A percentile compares a stretch with the other conserved stretches of the same genome.
These are phyloP conservation scores for Pseudocercospora macadamiae DNA, from an alignment of 2,329 filamentous ascomycete genomes.

Conservation along the genomic window DNA sequence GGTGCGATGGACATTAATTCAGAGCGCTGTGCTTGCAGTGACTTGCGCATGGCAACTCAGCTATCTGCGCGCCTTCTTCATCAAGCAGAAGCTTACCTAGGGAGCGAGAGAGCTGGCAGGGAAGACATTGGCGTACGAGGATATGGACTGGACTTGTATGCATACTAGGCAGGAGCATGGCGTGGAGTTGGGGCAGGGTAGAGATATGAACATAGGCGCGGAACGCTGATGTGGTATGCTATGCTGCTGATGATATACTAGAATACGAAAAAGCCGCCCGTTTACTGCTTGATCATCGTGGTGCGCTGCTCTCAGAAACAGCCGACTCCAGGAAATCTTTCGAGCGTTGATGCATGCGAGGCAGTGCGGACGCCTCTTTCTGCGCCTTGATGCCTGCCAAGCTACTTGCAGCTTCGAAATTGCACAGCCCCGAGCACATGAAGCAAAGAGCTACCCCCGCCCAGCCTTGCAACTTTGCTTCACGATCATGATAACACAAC, in stretches of 20 bases:
- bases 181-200: constrained; percentile 7
- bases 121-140: not conserved
- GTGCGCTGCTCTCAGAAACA: too few relatives aligned
- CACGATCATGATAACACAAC: too few relatives aligned
- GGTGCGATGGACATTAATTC: constrained; percentile 90
- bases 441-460: too few relatives aligned
- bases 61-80: constrained; percentile 95
- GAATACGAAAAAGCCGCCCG: not conserved
- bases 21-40: constrained; percentile 78
- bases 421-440: too few relatives aligned
- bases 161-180: constrained; percentile 13
- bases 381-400: too few relatives aligned
- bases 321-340: too few relatives aligned
- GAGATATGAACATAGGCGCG: not conserved
- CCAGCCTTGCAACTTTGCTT: too few relatives aligned
- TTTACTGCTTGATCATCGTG: too few relatives aligned
- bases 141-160: constrained; percentile 10
- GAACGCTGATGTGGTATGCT: constrained; percentile 1
- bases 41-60: constrained; percentile 98
- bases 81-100: constrained; percentile 99
- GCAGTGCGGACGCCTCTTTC: too few relatives aligned
- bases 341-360: too few relatives aligned
- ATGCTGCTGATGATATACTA: constrained; percentile 1
- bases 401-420: too few relatives aligned
- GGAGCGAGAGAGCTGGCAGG: not conserved